Evolutionary conservation across 352 stramenopile species (phyloP).

Genomic region (Peronospora belbahrii): DNA sequence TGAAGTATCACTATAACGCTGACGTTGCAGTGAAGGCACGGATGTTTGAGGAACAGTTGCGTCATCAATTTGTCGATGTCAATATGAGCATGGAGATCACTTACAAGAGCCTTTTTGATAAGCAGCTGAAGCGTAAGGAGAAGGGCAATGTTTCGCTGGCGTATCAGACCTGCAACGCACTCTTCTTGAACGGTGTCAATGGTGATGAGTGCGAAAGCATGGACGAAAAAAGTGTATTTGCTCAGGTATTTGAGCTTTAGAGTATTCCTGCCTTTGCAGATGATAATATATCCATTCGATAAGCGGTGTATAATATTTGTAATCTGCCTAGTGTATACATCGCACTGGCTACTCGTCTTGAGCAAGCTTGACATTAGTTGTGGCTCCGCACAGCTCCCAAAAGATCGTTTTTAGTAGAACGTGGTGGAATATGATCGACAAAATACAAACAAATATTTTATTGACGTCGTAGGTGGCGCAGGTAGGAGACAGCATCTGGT

Average conservation of each 20-base stretch:
- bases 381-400: not conserved
- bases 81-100: constrained; percentile 65
- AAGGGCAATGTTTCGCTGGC: constrained; percentile 70
- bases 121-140: constrained; percentile 78
- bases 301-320: constrained; percentile 6
- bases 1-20: constrained; percentile 93
- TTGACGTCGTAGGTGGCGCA: constrained; percentile 1
- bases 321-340: not conserved
- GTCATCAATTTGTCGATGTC: constrained; percentile 66
- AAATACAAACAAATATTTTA: constrained; percentile 7
- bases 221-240: constrained; percentile 45
- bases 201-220: constrained; percentile 9
- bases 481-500: constrained; percentile 1
- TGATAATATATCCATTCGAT: constrained; percentile 39
- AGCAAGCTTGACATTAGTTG: not conserved
- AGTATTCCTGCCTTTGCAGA: constrained; percentile 11
- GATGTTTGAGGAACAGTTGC: constrained; percentile 86
- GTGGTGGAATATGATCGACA: not conserved
- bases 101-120: constrained; percentile 76
- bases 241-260: constrained; percentile 70
- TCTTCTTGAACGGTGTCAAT: constrained; percentile 32
- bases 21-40: constrained; percentile 87
- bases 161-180: constrained; percentile 48
- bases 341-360: not conserved
- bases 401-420: no score